Conservation (phyloP, 768 basidiomycete species). For the Tulasnella sp. region DNA sequence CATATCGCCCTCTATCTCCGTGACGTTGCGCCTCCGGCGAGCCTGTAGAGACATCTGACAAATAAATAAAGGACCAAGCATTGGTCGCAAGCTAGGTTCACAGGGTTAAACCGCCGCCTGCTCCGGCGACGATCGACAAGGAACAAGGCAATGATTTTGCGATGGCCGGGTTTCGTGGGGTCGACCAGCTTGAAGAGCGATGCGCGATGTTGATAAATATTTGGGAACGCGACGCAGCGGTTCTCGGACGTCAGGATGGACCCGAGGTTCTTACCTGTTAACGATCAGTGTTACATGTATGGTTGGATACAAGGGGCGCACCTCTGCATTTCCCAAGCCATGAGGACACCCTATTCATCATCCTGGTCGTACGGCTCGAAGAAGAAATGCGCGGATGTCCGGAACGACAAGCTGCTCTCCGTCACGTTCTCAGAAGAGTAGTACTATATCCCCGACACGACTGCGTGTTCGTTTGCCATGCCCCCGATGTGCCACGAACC, state of each 20-base stretch:
- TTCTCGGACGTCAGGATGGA: not conserved
- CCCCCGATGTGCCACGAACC: slow-evolving; percentile 34
- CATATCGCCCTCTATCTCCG: too few species aligned
- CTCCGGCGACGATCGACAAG: not conserved
- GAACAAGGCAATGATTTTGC: slow-evolving; percentile 15
- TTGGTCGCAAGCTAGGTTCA: too few species aligned
- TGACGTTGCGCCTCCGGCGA: too few species aligned
- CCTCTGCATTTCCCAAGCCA: slow-evolving; percentile 36
- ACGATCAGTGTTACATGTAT: not conserved
- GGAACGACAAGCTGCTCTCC: slow-evolving; percentile 25
- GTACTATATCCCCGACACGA: slow-evolving; percentile 22
- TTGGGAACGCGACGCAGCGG: slow-evolving; percentile 15
- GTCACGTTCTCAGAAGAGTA: slow-evolving; percentile 27
- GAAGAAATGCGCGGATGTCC: slow-evolving; percentile 20
- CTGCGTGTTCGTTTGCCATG: slow-evolving; percentile 26
- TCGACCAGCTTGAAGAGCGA: slow-evolving; percentile 11
- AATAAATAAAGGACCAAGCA: not conserved
- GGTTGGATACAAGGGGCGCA: not conserved
- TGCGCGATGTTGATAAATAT: slow-evolving; percentile 16
- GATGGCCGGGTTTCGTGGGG: slow-evolving; percentile 10
- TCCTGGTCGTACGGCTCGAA: slow-evolving; percentile 19
- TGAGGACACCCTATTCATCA: slow-evolving; percentile 24
- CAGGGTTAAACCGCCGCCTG: too few species aligned
- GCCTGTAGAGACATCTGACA: too few species aligned
- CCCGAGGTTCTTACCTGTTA: not conserved